Base-by-base conservation (phyloP, 1,139 yeast species). In the Lizanozyma gosingica region DNA sequence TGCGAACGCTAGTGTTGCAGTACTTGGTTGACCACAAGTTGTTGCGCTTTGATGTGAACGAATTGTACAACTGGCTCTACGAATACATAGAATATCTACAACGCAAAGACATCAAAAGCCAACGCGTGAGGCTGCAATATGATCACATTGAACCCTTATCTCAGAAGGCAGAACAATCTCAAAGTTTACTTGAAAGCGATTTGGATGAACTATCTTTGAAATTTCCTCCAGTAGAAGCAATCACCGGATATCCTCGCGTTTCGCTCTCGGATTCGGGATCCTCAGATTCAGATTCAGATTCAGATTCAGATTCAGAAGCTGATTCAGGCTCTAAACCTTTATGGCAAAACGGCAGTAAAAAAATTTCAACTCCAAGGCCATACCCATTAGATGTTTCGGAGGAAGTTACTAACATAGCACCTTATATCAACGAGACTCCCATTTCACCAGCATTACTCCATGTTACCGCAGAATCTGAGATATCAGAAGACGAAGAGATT, bases 11-110 rank as follows among this genome's bases (percentile, higher is more conserved):
- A 53, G 50, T 66, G 6, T 47, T 66, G 35, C 56, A 54, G 16
- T 70, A 63, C 47, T 55, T 70, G 43, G 51, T 46, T 2, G 57
- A 52, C 14, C 58, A 64, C 41, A 50, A 57, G n/a, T 48, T 66
- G 36, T 53, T 70, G 38, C 54, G 56, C 11, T 70, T 67, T 43
- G 60, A 68, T 43, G 65, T 67, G 4, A 55, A 56, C 4, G 69
- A 65, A 41, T 54, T 70, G 39, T 64, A 65, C 45, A 48, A 47
- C 11, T 70, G 76, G 76, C 50, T 70, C 29, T 55, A 65, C 43
- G 62, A 62, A 40, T 70, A 70, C 44, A 62, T 69, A n/a, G 65
- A 54, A 4, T 70, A 68, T 45, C 55, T 68, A 43, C 29, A 11
- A 6, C 29, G 11, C 6, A 22, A 22, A 22, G 29, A 22, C 11